These are phyloP conservation scores for Daldinia loculata DNA, from an alignment of 495 filamentous ascomycete genomes.

Conservation along the genomic window DNA sequence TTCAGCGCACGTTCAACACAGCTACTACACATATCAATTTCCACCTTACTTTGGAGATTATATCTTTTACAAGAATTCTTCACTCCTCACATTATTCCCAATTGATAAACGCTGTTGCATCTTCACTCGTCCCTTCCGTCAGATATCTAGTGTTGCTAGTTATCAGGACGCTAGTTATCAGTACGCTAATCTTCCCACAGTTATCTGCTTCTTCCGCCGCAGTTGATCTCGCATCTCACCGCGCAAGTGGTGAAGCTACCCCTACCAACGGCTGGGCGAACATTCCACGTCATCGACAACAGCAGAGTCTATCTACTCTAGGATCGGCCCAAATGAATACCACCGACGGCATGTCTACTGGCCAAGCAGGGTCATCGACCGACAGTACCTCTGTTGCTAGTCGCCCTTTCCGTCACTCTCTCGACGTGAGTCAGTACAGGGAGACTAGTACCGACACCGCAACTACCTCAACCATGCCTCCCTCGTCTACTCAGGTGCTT, in stretches of 20 bases:
- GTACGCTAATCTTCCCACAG: constrained; percentile 47
- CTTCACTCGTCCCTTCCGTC: background rate
- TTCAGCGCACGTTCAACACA: background rate
- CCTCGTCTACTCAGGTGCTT: constrained; percentile 53
- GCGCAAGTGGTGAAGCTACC: constrained; percentile 67
- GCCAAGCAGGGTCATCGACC: constrained; percentile 43
- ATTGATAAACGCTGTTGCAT: constrained; percentile 11
- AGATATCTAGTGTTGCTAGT: background rate
- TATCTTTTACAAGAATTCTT: background rate
- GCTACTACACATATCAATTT: background rate
- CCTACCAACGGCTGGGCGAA: constrained; percentile 66
- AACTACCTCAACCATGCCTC: constrained; percentile 47
- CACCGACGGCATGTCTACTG: constrained; percentile 33
- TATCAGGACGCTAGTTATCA: constrained; percentile 25
- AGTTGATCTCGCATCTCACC: constrained; percentile 79
- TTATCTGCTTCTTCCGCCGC: constrained; percentile 84
- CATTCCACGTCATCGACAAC: constrained; percentile 79
- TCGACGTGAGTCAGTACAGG: constrained; percentile 59
- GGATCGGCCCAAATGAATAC: constrained; percentile 50
- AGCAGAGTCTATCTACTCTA: constrained; percentile 81
- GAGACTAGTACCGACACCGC: constrained; percentile 42
- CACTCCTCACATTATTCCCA: background rate
- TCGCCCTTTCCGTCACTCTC: constrained; percentile 64
- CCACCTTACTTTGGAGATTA: background rate
- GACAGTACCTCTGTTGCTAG: constrained; percentile 54